Evolutionary conservation across 148 eudicot genomes (phyloP), one percentile per base, ranked within the genome.

Genomic region (Rhododendron williamsianum): DNA sequence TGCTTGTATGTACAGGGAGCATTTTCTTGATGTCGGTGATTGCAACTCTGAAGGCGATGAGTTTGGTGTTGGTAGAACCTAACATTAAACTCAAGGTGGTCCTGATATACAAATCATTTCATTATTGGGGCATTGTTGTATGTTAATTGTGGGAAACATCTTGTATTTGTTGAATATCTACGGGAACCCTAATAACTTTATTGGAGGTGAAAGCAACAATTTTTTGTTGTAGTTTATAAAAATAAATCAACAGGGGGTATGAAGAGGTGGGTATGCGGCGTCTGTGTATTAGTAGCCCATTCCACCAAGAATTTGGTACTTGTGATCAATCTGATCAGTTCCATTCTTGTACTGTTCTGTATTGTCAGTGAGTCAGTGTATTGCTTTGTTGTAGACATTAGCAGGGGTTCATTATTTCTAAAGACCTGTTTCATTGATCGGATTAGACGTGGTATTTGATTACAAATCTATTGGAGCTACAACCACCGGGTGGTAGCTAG

Each of bases 11-110:
- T 60, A 19, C 91, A 93, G 93, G 90, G 91, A 92, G 81, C 85
- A 86, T 84, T 19, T 90, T 72, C 87, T 86, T 38, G 87, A 88
- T 71, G 85, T 81, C n/a, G 91, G 86, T 65, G 91, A 84, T 85
- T 84, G 92, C 87, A 85, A 87, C 45, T 86, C 78, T 16, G 92
- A 87, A 43, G 92, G 84, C 65, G 88, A 90, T 45, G 91, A 89
- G 30, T 86, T 85, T 56, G 90, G 76, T 77, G 48, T 23, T 23
- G 72, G 78, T 13, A 86, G 80, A 84, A n/a, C 87, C 60, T 86
- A 81, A 84, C 65, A 78, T 60, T 45, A 52, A 77, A 52, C 18
- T 51, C 6, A 15, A 25, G 25, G 12, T 8, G n/a, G 60, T 27
- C 54, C 21, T 58, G 15, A 30, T 60, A 27, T 43, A 0, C 76